Base-by-base conservation (phyloP, 352 stramenopile genomes). In the Peronosclerospora sorghi region DNA sequence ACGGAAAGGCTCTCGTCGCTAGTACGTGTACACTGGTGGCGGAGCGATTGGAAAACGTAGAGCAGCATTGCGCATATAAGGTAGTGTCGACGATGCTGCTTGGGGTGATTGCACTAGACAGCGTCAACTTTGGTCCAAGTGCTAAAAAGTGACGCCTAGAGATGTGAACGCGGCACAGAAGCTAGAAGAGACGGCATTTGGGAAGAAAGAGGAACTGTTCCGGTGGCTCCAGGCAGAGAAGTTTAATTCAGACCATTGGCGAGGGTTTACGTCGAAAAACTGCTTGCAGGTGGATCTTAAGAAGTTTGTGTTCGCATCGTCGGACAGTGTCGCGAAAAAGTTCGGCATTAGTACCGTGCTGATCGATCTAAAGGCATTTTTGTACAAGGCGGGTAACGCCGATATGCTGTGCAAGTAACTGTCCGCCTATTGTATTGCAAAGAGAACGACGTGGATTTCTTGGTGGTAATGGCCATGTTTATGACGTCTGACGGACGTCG, bases 271-370 rank as follows among this genome's bases (percentile, higher is more conserved):
- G 8, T 35, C 88, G 32, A 41, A 37, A 27, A 78, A 86, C 45
- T 87, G 75, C 52, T 58, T 91, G 36, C 48, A 67, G 35, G 81
- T 73, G 55, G 78, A 91, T 56, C 85, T 85, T 63, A 91, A 91
- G 39, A 71, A 88, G 52, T 88, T 88, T 20, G 48, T 28, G 14
- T 64, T 62, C 32, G 32, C 48, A 1, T 35, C 37, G 27, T 18
- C 18, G 3, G 21, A 1, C 3, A 26, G 36, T 30, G 17, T 23
- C 2, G 7, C 19, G 6, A 41, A 35, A 15, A 60, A 65, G 21
- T 71, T 78, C 28, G 75, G 74, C 4, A 76, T 84, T 15, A 85
- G 71, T 35, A 51, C 71, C 1, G 59, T 90, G 23, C 51, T 87
- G 13, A 69, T 90, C 29, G 56, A 72, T 28, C 41, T 90, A 19